Evolutionary conservation across 2,329 filamentous ascomycete species (phyloP), one percentile per base, ranked within the genome.

Genomic region (Lachnellula arida): DNA sequence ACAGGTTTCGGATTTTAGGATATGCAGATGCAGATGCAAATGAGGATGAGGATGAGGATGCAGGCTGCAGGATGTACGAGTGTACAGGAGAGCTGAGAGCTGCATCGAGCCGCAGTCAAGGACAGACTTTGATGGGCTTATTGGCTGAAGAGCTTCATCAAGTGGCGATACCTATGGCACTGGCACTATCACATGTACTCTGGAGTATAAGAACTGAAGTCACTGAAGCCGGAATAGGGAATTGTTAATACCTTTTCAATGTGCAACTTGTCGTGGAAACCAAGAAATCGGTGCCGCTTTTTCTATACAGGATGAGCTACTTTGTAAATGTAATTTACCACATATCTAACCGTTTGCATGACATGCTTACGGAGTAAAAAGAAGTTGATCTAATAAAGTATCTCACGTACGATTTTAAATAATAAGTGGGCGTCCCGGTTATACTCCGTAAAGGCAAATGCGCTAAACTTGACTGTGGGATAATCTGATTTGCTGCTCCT

Each of bases 71-170:
- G 8, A 19, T 19, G 19, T 19, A 22, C 9, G 42, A 40, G 37
- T 40, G 37, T n/a, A 32, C 28, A 32, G 28, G 28, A 32, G 9
- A 32, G 28, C 8, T 32, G 28, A 32, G 28, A 32, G 34, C 48
- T 50, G 49, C 49, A 51, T 44, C 22, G 49, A 51, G 49, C 49
- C 49, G 49, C 49, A 51, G 49, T 51, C 39, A 23, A 51, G 49
- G 46, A 4, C 15, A 49, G 23, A 35, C 34, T 43, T 51, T n/a
- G 44, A 14, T 2, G 4, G 6, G 12, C 2, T 32, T 3, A 51
- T 51, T 51, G 49, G 49, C 23, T 44, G 37, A 17, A 22, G 35
- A 7, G 28, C 37, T 11, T n/a, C 23, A 17, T 17, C 23, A 32
- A 46, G 40, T 40, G 50, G 42, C 50, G 50, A 52, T 52, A 37